Evolutionary conservation across 225 moss, liverwort and hornwort genomes (phyloP), one percentile per base, ranked within the genome.

Genomic region (Asterella californica): DNA sequence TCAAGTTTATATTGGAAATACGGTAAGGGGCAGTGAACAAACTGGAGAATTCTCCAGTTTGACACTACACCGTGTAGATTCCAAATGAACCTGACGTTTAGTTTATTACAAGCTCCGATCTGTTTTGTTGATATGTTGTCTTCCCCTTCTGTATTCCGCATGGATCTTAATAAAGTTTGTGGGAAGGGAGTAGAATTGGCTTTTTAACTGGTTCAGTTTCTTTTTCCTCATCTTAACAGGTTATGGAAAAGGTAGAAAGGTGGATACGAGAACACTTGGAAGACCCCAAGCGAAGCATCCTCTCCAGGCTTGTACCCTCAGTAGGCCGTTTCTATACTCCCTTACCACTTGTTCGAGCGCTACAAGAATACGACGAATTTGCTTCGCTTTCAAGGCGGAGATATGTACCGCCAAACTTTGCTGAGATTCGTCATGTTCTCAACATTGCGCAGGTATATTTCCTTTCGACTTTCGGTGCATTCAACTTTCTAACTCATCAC

Each of bases 361-460:
- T 96, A 66, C 82, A 94, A 57, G 96, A 96, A 83, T 96, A 96
- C 65, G 96, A 96, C 79, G 94, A 96, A 71, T 94, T 96, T 73
- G 94, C 96, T 0, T 96, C 94, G 18, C 91, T 96, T 21, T 96
- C 96, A 27, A 84, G 96, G 17, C 89, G 96, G 49, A 81, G 87
- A 84, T 96, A 86, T 74, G 94, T 96, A 29, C 96, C 94, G 19
- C 96, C 96, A 24, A 94, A 96, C 76, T 96, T 96, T 71, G 96
- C 96, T 10, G 96, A 96, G 67, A 88, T 96, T 54, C 90, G 96
- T 4, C 96, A 96, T 78, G 94, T 96, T 2, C 92, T 96, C 27
- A 96, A 96, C 78, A 94, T 96, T 42, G 96, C 96, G 42, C 96
- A 96, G 82, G 88, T 85, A 49, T 60, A 82, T n/a, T 55, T 63